Evolutionary conservation across 2,329 filamentous ascomycete genomes (phyloP).

Genomic region (Mariannaea elegans): DNA sequence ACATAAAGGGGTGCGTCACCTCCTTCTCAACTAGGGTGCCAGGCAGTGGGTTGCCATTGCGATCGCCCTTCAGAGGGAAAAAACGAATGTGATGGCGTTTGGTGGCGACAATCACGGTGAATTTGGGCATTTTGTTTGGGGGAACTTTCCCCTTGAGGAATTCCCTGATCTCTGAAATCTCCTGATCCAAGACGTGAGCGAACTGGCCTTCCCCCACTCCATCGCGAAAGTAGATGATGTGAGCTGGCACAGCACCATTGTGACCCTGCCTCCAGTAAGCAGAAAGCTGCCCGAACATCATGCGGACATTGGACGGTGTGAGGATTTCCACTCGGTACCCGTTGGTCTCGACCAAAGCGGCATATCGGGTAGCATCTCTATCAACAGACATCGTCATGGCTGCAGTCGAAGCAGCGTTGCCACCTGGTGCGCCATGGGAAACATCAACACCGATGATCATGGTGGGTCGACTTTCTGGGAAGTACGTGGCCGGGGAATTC

Average conservation of each 20-base stretch:
- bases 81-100: conserved; percentile 96
- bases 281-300: conserved; percentile 72
- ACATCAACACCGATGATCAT: conserved; percentile 94
- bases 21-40: conserved; percentile 89
- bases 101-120: conserved; percentile 87
- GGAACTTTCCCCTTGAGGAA: conserved; percentile 56
- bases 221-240: conserved; percentile 92
- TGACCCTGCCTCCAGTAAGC: conserved; percentile 70
- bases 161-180: conserved; percentile 76
- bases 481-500: conserved; percentile 45
- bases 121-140: conserved; percentile 61
- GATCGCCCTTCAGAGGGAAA: conserved; percentile 79
- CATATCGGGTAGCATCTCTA: conserved; percentile 75
- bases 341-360: conserved; percentile 83
- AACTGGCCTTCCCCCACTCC: conserved; percentile 92
- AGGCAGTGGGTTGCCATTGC: conserved; percentile 82
- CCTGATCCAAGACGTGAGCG: conserved; percentile 78
- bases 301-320: conserved; percentile 68
- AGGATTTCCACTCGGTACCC: conserved; percentile 85
- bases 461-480: conserved; percentile 61
- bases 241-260: conserved; percentile 59
- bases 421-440: conserved; percentile 80
- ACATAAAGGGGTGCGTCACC: conserved; percentile 90
- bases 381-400: conserved; percentile 88
- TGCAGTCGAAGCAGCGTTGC: conserved; percentile 76